Evolutionary conservation across 2,329 filamentous ascomycete species (phyloP).

Genomic region (Aspergillus unguis): DNA sequence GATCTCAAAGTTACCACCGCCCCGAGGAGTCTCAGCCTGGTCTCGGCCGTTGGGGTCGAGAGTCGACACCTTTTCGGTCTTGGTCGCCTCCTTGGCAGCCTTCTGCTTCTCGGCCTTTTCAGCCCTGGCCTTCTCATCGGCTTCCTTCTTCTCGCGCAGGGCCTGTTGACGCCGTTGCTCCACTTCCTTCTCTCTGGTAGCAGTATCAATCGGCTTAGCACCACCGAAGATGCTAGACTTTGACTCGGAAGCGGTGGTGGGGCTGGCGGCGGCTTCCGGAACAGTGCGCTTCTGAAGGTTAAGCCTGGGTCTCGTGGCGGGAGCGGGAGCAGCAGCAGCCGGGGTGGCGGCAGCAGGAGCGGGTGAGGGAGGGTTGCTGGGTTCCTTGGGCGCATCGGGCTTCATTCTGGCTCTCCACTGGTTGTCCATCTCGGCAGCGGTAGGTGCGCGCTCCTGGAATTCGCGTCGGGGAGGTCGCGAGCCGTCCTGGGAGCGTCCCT

Average conservation of each 20-base stretch:
- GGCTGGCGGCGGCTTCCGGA: conserved; percentile 62
- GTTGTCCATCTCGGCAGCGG: conserved; percentile 86
- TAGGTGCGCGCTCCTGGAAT: conserved; percentile 70
- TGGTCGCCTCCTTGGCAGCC: conserved; percentile 40
- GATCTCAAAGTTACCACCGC: conserved; percentile 54
- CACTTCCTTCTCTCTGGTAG: conserved; percentile 80
- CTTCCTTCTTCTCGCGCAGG: conserved; percentile 77
- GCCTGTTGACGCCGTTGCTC: conserved; percentile 79
- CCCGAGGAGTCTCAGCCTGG: conserved; percentile 37
- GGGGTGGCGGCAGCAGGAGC: conserved; percentile 51
- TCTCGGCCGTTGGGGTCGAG: conserved; percentile 43
- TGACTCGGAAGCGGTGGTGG: conserved; percentile 55
- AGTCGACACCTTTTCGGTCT: conserved; percentile 34
- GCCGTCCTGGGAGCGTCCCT: conserved; percentile 67
- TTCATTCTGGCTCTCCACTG: conserved; percentile 92
- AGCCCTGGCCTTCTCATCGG: conserved; percentile 79
- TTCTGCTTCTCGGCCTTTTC: conserved; percentile 64
- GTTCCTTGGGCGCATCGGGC: conserved; percentile 72
- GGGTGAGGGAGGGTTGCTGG: conserved; percentile 72
- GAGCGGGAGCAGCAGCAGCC: conserved; percentile 59
- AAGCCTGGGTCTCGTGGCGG: conserved; percentile 70
- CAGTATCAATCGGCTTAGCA: conserved; percentile 90
- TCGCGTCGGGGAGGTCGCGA: conserved; percentile 77
- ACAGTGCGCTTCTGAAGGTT: conserved; percentile 91
- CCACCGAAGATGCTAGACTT: conserved; percentile 94